Evolutionary conservation across 495 filamentous ascomycete genomes (phyloP).

Genomic region (Trichoderma asperelloides): DNA sequence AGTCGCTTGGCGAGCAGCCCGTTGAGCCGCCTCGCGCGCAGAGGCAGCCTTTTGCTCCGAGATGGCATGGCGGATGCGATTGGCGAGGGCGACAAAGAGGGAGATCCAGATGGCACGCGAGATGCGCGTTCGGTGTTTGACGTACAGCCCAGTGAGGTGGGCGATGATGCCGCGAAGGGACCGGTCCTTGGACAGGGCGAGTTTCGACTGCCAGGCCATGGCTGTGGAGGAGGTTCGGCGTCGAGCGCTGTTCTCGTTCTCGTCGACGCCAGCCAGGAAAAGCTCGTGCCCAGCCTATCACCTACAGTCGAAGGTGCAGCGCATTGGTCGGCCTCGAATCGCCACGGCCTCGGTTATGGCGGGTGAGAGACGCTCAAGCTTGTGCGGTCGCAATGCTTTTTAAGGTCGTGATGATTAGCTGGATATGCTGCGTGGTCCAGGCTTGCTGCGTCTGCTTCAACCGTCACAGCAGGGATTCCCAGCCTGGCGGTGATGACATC

Average conservation of each 20-base stretch:
- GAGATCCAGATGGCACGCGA: constrained; percentile 86
- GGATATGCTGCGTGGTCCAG: neutral
- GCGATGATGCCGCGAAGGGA: constrained; percentile 67
- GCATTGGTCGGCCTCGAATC: neutral
- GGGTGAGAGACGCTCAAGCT: neutral
- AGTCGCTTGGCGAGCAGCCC: constrained; percentile 46
- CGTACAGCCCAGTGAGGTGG: constrained; percentile 66
- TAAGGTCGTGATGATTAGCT: neutral
- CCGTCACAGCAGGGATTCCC: neutral
- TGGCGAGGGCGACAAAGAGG: constrained; percentile 78
- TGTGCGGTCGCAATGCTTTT: neutral
- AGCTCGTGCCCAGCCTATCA: neutral
- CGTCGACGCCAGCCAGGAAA: neutral
- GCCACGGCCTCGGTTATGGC: neutral
- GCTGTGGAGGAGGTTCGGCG: neutral
- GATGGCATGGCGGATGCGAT: constrained; percentile 86
- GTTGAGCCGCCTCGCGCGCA: constrained; percentile 55
- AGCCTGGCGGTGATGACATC: neutral
- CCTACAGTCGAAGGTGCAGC: neutral
- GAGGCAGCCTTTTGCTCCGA: constrained; percentile 87
- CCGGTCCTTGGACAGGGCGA: constrained; percentile 53
- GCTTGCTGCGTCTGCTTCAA: neutral
- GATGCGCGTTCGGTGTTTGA: constrained; percentile 76
- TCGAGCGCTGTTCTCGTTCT: neutral
- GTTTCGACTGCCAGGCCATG: constrained; percentile 81